Evolutionary conservation across 768 basidiomycete species (phyloP), one percentile per base, ranked within the genome.

Genomic region (Serendipita indica): DNA sequence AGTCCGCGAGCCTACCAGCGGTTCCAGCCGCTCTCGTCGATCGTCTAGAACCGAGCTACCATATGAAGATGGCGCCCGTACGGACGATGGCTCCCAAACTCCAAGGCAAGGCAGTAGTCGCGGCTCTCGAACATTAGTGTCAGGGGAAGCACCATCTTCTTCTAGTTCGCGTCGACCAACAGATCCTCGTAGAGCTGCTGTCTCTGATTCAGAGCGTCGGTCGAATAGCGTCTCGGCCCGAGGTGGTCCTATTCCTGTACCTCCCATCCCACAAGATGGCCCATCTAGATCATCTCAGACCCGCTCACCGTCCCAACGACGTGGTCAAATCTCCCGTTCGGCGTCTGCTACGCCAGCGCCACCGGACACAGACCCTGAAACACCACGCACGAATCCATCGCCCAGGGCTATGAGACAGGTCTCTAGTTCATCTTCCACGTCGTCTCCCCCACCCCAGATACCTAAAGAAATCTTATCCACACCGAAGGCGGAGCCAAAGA

Each of bases 11-110:
- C n/a, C n/a, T n/a, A n/a, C n/a, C n/a, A 78, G 85, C 60, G 76
- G 83, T 27, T 79, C 82, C 28, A 82, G 86, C 61, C 78, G 81
- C 33, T 75, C 79, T 7, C 81, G 81, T n/a, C 77, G 71, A 56
- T 67, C 72, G 14, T 74, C 74, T 60, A 72, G 71, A 46, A 16
- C 60, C 1, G 63, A 63, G 49, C 49, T 54, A 4, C 5, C 49
- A 10, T 54, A 54, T 30, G 22, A 54, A 16, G 49, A 46, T 25
- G 35, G 35, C 35, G n/a, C n/a, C n/a, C 10, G 35, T 37, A 37
- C 10, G n/a, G n/a, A 37, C n/a, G 10, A 37, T 10, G n/a, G 49
- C 2, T 7, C 49, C 20, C 49, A 54, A 54, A 54, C 30, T 4
- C 49, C 49, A 22, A 20, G 49, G 10, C 35, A 20, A 16, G 30